A percentile compares a stretch with the other conserved stretches of the same genome.
These are phyloP conservation scores for Fusarium sp. DNA, from an alignment of 2,329 filamentous ascomycete species.

Conservation along the genomic window DNA sequence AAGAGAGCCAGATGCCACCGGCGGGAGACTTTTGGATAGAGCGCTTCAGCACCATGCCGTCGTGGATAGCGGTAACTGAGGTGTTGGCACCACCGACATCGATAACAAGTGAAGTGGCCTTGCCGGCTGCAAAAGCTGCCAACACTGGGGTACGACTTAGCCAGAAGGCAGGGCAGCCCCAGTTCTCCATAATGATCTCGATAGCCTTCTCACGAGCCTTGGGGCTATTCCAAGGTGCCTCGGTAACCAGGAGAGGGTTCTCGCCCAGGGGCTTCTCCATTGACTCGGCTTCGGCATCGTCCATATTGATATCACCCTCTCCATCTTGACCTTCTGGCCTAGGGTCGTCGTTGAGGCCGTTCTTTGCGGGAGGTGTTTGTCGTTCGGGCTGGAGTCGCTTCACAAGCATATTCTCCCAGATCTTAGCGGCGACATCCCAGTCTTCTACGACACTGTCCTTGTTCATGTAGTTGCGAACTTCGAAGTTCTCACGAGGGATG, in stretches of 20 bases:
- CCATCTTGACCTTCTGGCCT: constrained; percentile 69
- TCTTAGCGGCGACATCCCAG: constrained; percentile 88
- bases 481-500: constrained; percentile 78
- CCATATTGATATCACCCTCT: constrained; percentile 71
- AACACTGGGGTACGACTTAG: constrained; percentile 89
- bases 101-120: constrained; percentile 90
- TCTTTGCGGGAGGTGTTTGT: constrained; percentile 75
- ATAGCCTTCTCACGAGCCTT: constrained; percentile 94
- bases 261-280: constrained; percentile 86
- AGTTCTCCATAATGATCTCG: constrained; percentile 96
- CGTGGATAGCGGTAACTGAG: constrained; percentile 90
- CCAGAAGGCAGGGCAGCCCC: constrained; percentile 96
- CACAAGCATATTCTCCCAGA: constrained; percentile 95
- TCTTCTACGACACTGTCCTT: constrained; percentile 92
- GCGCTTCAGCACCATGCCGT: constrained; percentile 93
- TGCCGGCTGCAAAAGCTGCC: constrained; percentile 90
- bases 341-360: constrained; percentile 79
- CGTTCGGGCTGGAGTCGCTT: constrained; percentile 85
- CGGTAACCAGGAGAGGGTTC: constrained; percentile 91
- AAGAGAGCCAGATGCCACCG: constrained; percentile 89
- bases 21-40: constrained; percentile 86
- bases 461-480: constrained; percentile 92
- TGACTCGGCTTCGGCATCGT: constrained; percentile 54
- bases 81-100: constrained; percentile 91
- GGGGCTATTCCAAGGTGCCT: constrained; percentile 89